Percentiles rank a stretch among this genome's conserved stretches.
Conservation (phyloP, 2,329 filamentous ascomycete species). For the Emericellopsis cladophorae region DNA sequence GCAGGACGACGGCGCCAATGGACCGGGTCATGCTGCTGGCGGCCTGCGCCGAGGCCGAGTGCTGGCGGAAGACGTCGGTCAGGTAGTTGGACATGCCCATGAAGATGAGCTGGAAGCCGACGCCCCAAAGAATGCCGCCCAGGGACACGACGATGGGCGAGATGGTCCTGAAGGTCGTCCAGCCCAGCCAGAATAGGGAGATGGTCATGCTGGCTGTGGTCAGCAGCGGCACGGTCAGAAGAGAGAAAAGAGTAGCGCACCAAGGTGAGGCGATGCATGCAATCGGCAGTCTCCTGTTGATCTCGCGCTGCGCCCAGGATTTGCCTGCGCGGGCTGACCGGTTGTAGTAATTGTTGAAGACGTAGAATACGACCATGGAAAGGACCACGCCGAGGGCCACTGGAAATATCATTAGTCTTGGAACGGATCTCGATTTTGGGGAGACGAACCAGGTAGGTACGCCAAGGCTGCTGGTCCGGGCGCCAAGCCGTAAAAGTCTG, state of each 20-base stretch:
- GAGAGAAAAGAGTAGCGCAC: slow-evolving; percentile 18
- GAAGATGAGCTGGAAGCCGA: slow-evolving; percentile 18
- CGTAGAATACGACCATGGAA: slow-evolving; percentile 9
- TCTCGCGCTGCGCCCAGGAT: slow-evolving; percentile 16
- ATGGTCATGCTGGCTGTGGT: slow-evolving; percentile 29
- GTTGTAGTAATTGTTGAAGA: slow-evolving; percentile 16
- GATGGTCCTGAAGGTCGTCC: slow-evolving; percentile 32
- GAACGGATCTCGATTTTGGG: slow-evolving; percentile 6
- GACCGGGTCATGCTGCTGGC: slow-evolving; percentile 19
- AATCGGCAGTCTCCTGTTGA: slow-evolving; percentile 22
- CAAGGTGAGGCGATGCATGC: slow-evolving; percentile 50
- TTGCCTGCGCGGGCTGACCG: slow-evolving; percentile 10
- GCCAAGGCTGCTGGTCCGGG: slow-evolving; percentile 31
- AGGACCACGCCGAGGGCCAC: slow-evolving; percentile 11
- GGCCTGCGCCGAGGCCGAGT: slow-evolving; percentile 20
- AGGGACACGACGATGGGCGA: slow-evolving; percentile 23
- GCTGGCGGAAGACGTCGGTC: slow-evolving; percentile 17
- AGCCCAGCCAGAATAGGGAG: slow-evolving; percentile 47
- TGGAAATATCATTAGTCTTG: slow-evolving; percentile 3
- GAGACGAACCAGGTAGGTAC: slow-evolving; percentile 31
- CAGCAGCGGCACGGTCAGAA: not conserved
- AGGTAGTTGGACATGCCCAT: slow-evolving; percentile 22
- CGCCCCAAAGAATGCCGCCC: slow-evolving; percentile 28
- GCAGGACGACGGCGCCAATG: slow-evolving; percentile 17
- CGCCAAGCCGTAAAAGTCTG: slow-evolving; percentile 26